Evolutionary conservation across 768 basidiomycete genomes (phyloP).

Genomic region (Hortiboletus flavorubellus): DNA sequence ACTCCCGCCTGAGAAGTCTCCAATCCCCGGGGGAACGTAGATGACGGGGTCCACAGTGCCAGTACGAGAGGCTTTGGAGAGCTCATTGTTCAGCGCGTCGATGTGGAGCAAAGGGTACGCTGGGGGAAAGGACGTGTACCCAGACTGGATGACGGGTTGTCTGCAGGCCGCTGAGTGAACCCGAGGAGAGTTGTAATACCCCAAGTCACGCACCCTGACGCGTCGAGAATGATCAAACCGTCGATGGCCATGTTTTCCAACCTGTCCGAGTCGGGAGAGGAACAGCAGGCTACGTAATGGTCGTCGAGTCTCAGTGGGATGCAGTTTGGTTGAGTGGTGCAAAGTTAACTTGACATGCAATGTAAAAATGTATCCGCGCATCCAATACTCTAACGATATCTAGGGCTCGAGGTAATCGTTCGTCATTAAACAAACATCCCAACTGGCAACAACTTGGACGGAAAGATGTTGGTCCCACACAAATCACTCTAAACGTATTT

Average conservation of each 20-base stretch:
- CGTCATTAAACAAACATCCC: not conserved
- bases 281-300: not conserved
- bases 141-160: conserved; percentile 85
- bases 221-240: conserved; percentile 77
- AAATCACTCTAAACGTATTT: conserved; percentile 61
- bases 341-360: not conserved
- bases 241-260: conserved; percentile 62
- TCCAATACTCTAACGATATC: conserved; percentile 12
- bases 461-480: not conserved
- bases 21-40: conserved; percentile 49
- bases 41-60: conserved; percentile 72
- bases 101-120: conserved; percentile 84
- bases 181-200: not conserved
- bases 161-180: conserved; percentile 31
- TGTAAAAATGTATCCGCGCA: conserved; percentile 7
- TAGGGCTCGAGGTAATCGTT: not conserved
- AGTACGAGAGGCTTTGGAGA: conserved; percentile 50
- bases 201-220: conserved; percentile 53
- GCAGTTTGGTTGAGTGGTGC: conserved; percentile 1
- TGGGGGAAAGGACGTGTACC: conserved; percentile 73
- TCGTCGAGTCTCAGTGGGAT: not conserved
- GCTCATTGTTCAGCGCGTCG: conserved; percentile 75
- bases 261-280: not conserved
- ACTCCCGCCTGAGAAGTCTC: conserved; percentile 44
- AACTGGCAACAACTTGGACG: not conserved